These are phyloP conservation scores for Metarhizium anisopliae DNA, from an alignment of 2,329 filamentous ascomycete genomes.

Conservation along the genomic window DNA sequence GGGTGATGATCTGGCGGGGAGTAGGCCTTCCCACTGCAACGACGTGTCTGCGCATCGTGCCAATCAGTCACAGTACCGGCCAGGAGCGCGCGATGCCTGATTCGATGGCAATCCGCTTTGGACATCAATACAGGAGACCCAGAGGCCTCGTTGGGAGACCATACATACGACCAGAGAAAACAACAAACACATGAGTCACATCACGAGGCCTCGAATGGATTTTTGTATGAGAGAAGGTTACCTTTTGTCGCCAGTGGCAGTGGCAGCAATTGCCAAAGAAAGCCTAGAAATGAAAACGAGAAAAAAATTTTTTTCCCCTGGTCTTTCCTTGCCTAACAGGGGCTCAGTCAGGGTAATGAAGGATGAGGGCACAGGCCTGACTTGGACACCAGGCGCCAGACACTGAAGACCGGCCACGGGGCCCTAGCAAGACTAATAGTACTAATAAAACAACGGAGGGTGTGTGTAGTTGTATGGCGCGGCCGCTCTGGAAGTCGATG, in stretches of 20 bases:
- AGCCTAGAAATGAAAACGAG: background rate
- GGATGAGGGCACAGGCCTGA: no score
- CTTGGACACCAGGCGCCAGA: background rate
- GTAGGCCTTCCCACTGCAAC: background rate
- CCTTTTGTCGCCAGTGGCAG: background rate
- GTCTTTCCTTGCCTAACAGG: background rate
- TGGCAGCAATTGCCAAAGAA: background rate
- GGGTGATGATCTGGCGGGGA: background rate
- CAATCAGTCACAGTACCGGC: constrained; percentile 9
- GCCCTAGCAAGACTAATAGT: constrained; percentile 3
- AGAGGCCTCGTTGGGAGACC: constrained; percentile 12
- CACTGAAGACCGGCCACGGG: constrained; percentile 3
- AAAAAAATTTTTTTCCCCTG: background rate
- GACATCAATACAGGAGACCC: constrained; percentile 16
- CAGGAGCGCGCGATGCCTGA: constrained; percentile 5
- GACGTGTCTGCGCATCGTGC: constrained; percentile 8
- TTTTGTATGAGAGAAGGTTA: background rate
- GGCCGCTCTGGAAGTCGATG: no score
- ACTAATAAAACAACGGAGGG: constrained; percentile 2
- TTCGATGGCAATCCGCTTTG: constrained; percentile 13
- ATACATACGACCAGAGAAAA: constrained; percentile 3
- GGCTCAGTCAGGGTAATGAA: background rate
- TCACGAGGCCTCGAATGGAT: background rate
- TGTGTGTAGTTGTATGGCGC: background rate
- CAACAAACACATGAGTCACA: constrained; percentile 8